These are phyloP conservation scores for Rhexocercosporidium sp. DNA, from an alignment of 2,329 filamentous ascomycete species.

Conservation along the genomic window DNA sequence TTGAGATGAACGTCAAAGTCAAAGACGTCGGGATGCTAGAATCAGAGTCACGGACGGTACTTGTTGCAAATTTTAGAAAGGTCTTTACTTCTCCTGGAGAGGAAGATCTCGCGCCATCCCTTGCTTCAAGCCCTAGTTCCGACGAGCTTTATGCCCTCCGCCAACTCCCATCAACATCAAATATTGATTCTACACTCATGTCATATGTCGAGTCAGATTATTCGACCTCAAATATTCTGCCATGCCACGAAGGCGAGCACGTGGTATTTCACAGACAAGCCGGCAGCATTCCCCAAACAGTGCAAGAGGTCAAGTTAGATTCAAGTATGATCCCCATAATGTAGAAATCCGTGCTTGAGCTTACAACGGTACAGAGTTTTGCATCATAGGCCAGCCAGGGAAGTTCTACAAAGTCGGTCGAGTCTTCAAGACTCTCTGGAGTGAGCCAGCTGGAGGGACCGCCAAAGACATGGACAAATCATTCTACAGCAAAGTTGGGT, in stretches of 20 bases:
- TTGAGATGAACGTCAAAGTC: neutral
- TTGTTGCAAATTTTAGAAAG: neutral
- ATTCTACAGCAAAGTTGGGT: neutral
- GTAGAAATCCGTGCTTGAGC: neutral
- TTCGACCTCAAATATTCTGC: neutral
- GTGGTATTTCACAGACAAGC: neutral
- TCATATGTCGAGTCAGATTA: neutral
- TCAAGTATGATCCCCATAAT: neutral
- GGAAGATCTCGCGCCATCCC: neutral
- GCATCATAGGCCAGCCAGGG: neutral
- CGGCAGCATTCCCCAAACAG: neutral
- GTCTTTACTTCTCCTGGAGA: neutral
- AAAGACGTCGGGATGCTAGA: neutral
- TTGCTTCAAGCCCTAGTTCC: neutral
- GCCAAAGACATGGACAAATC: neutral
- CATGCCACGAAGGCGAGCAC: neutral
- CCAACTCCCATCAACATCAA: neutral
- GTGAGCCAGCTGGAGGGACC: slow-evolving; percentile 21
- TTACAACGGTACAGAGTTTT: neutral
- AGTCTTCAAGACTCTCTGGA: slow-evolving; percentile 25
- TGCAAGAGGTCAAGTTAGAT: neutral
- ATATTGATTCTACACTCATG: neutral
- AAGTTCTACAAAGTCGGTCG: slow-evolving; percentile 26
- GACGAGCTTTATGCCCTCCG: neutral
- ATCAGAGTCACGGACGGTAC: neutral